Evolutionary conservation across 345 rosid species (phyloP).

Genomic region (Salix brachista): DNA sequence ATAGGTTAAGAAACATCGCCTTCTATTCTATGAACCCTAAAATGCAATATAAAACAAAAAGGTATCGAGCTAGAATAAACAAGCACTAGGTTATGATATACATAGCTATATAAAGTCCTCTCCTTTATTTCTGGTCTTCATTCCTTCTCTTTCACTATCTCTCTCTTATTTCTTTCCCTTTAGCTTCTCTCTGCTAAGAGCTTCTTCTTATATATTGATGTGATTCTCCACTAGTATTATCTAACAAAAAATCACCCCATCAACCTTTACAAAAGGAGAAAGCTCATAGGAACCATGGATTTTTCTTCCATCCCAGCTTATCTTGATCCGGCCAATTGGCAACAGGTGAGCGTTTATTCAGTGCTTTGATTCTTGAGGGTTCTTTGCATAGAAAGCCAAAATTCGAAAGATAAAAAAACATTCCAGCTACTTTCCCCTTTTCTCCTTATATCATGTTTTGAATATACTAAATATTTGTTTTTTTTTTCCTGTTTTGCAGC

Average conservation of each 20-base stretch:
- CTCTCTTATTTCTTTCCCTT: not conserved
- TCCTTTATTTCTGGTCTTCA: conserved; percentile 12
- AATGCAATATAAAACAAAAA: conserved; percentile 6
- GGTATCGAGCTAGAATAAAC: not conserved
- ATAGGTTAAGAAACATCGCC: conserved; percentile 11
- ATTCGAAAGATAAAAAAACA: conserved; percentile 46
- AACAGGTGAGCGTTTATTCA: conserved; percentile 52
- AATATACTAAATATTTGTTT: conserved; percentile 52
- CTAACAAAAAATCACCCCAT: conserved; percentile 24
- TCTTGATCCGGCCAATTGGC: conserved; percentile 99
- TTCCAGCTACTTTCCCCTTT: conserved; percentile 24
- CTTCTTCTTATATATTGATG: conserved; percentile 5
- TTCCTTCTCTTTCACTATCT: not conserved
- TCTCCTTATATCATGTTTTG: conserved; percentile 38
- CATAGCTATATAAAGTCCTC: conserved; percentile 5
- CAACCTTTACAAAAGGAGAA: conserved; percentile 46
- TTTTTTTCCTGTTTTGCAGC: conserved; percentile 36
- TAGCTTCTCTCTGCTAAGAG: not conserved
- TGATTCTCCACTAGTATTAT: conserved; percentile 39
- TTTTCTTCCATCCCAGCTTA: conserved; percentile 87
- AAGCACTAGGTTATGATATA: not conserved
- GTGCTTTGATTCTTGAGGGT: conserved; percentile 8
- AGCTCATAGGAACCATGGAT: conserved; percentile 58
- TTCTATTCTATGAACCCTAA: conserved; percentile 9
- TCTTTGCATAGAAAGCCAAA: conserved; percentile 29